Conservation (phyloP, 2,329 filamentous ascomycete species). For the Phaeomoniella chlamydospora region DNA sequence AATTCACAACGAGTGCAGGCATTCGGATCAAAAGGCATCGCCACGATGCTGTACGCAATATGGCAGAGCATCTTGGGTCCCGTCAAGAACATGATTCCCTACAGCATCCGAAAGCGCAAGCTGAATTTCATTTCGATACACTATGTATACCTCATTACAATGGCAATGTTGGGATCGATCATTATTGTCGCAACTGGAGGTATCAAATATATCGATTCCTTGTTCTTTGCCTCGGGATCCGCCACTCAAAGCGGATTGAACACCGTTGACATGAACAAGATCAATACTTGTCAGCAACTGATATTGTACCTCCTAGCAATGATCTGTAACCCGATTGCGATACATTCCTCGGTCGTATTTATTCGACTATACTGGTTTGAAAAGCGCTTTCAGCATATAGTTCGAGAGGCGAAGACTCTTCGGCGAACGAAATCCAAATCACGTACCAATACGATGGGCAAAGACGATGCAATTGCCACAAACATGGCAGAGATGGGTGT, state of each 20-base stretch:
- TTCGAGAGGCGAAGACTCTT: constrained; percentile 52
- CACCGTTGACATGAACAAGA: constrained; percentile 49
- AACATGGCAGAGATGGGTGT: constrained; percentile 22
- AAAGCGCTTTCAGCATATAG: constrained; percentile 79
- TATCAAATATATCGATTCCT: constrained; percentile 67
- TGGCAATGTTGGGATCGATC: constrained; percentile 60
- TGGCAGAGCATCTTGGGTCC: constrained; percentile 6
- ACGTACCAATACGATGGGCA: constrained; percentile 32
- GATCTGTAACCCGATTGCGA: constrained; percentile 68
- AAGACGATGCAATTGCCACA: constrained; percentile 20
- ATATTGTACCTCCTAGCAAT: constrained; percentile 58
- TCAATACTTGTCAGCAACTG: constrained; percentile 60
- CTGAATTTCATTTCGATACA: constrained; percentile 32
- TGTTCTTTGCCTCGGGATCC: constrained; percentile 75
- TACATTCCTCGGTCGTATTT: constrained; percentile 78
- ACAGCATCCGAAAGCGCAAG: constrained; percentile 18
- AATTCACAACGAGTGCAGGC: too few relatives aligned
- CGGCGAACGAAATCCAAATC: constrained; percentile 51
- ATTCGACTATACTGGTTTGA: constrained; percentile 96
- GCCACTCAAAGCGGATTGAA: constrained; percentile 92
- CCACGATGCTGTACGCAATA: constrained; percentile 1
- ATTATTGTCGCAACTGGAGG: constrained; percentile 54
- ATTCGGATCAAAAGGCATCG: too few relatives aligned
- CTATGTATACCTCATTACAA: constrained; percentile 64
- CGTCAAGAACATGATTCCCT: constrained; percentile 20